A percentile compares a stretch with the other conserved stretches of the same genome.
These are phyloP conservation scores for Striga hermonthica DNA, from an alignment of 305 asterid genomes.

Conservation along the genomic window DNA sequence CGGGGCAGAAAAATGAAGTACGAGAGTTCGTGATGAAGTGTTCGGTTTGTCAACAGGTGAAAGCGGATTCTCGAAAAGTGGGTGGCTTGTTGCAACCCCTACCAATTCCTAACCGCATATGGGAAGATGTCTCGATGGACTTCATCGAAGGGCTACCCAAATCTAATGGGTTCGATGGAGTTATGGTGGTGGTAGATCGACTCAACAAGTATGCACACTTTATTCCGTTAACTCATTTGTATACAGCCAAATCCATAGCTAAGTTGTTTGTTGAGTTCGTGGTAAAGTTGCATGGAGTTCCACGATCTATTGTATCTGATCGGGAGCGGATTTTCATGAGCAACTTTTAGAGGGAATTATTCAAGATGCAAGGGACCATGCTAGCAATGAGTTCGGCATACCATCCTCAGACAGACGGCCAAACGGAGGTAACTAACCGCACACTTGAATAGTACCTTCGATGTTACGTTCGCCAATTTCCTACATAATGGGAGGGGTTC, in stretches of 20 bases:
- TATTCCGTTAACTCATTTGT: background rate
- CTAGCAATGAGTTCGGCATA: background rate
- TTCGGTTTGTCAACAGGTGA: background rate
- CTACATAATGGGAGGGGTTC: background rate
- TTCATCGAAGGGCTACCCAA: background rate
- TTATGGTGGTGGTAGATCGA: background rate
- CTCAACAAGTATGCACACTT: background rate
- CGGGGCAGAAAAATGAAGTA: background rate
- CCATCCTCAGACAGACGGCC: background rate
- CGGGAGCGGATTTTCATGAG: background rate
- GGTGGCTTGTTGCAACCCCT: background rate
- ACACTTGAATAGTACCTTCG: background rate
- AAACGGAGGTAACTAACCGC: background rate
- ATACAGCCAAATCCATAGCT: background rate
- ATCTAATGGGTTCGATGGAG: background rate
- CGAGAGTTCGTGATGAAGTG: background rate
- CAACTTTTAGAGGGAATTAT: background rate
- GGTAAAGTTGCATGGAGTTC: background rate
- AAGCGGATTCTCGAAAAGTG: background rate
- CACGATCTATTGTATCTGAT: background rate
- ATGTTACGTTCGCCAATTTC: background rate
- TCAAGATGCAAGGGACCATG: background rate
- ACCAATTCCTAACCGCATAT: background rate
- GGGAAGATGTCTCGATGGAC: background rate
- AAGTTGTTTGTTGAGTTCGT: no score